A percentile compares a stretch with the other conserved stretches of the same genome.
phyloP scores from a whole-genome alignment of 2,329 filamentous ascomycete species.

The Stachybotrys elegans region DNA sequence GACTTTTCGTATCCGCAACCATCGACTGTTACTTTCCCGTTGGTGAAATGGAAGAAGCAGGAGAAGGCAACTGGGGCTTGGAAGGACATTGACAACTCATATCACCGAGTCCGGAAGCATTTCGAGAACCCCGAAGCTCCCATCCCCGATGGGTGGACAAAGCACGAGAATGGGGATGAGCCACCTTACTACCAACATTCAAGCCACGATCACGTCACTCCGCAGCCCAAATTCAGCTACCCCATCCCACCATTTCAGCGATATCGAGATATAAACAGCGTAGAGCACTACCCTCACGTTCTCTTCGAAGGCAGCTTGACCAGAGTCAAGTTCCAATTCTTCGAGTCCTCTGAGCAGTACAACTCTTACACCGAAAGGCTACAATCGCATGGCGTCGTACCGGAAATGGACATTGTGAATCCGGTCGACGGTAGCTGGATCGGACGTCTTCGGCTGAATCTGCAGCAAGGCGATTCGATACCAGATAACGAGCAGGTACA shows the following conservation, averaged over 20 bases:
- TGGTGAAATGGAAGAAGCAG: conserved; percentile 6
- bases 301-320: conserved; percentile 5
- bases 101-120: conserved; percentile 5
- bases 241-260: conserved; percentile 3
- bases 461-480: conserved; percentile 1
- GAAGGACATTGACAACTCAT: conserved; percentile 7
- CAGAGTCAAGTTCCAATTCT: conserved; percentile 3
- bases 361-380: conserved; percentile 2
- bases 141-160: conserved; percentile 6
- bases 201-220: conserved; percentile 1
- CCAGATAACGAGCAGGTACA: conserved; percentile 1
- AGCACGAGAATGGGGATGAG: conserved; percentile 1
- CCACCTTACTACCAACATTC: conserved; percentile 6
- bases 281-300: conserved; percentile 1
- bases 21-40: neutral
- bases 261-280: neutral
- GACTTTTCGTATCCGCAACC: conserved; percentile 5
- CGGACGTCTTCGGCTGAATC: conserved; percentile 5
- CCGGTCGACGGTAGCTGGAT: neutral
- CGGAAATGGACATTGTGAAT: conserved; percentile 6
- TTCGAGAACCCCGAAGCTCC: conserved; percentile 3
- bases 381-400: neutral
- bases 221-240: conserved; percentile 4
- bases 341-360: neutral
- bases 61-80: conserved; percentile 3